phyloP scores from a whole-genome alignment of 257 asterid species.

The Salvia miltiorrhiza region DNA sequence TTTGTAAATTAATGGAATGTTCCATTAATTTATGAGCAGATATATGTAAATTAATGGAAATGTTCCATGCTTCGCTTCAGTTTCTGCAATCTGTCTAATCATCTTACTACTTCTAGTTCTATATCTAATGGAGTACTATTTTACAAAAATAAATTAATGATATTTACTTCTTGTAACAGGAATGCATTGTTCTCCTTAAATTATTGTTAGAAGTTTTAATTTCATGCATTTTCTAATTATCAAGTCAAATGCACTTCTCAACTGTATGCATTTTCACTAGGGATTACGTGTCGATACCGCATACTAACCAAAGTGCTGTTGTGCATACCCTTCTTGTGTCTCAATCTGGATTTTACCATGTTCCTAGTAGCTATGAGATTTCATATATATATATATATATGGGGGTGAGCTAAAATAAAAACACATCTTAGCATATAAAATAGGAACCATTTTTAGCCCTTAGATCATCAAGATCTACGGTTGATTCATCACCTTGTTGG shows the following conservation, averaged over 20 bases:
- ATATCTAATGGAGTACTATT: not conserved
- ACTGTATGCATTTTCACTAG: not conserved
- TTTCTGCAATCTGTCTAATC: not conserved
- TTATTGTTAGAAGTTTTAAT: not conserved
- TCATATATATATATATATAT: no score
- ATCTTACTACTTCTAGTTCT: not conserved
- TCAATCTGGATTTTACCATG: not conserved
- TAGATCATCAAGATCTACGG: no score
- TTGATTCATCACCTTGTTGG: no score
- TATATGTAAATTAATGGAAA: not conserved
- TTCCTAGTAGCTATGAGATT: not conserved
- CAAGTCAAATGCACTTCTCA: not conserved
- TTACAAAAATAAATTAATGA: not conserved
- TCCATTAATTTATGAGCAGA: not conserved
- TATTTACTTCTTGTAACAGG: not conserved
- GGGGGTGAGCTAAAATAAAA: no score
- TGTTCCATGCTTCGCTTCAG: not conserved
- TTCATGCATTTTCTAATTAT: not conserved
- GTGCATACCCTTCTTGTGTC: not conserved
- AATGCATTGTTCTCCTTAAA: not conserved
- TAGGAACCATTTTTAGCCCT: no score
- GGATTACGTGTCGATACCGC: not conserved
- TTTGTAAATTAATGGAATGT: no score
- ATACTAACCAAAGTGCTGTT: not conserved
- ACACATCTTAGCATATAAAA: no score